Base-by-base conservation (phyloP, 176 grass and related monocot species). In the Elymus sibiricus region DNA sequence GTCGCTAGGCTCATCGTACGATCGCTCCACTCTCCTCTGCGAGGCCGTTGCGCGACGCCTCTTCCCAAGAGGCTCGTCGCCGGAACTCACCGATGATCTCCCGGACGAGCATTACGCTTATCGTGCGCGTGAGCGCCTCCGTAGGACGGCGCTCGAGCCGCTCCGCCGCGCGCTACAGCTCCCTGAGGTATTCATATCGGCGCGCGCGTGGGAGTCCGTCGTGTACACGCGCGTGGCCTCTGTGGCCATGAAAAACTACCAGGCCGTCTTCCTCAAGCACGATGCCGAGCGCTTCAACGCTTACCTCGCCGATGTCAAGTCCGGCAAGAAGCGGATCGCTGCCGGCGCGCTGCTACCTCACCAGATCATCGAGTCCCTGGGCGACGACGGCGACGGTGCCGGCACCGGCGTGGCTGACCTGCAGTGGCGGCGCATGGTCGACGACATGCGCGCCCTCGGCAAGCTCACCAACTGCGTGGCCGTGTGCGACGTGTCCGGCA, bases 221-320 rank as follows among this genome's bases (percentile, higher is more conserved):
- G 53, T 75, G 22, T 97, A 97, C 90, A 82, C 88, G 38, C 90
- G 88, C 87, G 88, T 97, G 14, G 89, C 89, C 9, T 94, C 92
- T 46, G 90, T 94, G 28, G 89, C 92, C 58, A 97, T 97, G 95
- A 97, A 84, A 42, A 86, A 89, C 82, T 93, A 94, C 82, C 94
- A 88, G 64, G 46, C 84, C 2, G 38, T 81, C 58, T 94, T 94
- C 79, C 62, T 81, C 44, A 84, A 91, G 56, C 88, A 93, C 82
- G 90, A 97, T 74, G 51, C 9, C 11, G 82, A 55, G 24, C 89
- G 95, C 71, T 94, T 91, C 83, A 83, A 86, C 69, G 31, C 78
- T 49, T 97, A 92, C 77, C 83, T 97, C 7, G 86, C 79, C 26
- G 83, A 90, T 31, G 90, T 89, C 51, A 86, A 86, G 31, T 67